Evolutionary conservation across 345 rosid species (phyloP).

Genomic region (Pugionium cornutum): DNA sequence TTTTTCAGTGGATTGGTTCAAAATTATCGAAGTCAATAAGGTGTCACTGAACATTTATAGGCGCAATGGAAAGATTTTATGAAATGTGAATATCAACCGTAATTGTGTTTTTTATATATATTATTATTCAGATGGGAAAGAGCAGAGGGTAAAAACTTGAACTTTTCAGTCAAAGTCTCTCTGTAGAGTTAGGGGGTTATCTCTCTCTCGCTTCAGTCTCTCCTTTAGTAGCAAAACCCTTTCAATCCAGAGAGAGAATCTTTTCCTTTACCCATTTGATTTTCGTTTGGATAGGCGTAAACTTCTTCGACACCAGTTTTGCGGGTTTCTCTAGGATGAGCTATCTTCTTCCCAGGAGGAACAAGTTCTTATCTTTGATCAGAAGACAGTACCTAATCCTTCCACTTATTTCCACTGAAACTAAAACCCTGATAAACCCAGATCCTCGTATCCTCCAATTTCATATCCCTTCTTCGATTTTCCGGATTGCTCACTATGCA

Average conservation of each 20-base stretch:
- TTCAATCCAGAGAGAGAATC: conserved; percentile 10
- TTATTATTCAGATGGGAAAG: neutral
- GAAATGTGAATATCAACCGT: neutral
- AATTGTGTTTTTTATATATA: neutral
- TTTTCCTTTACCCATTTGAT: conserved; percentile 9
- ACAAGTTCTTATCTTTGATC: conserved; percentile 38
- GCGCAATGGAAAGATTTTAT: neutral
- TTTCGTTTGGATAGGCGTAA: conserved; percentile 9
- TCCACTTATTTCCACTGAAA: conserved; percentile 1
- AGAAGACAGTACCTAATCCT: conserved; percentile 23
- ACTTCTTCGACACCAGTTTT: conserved; percentile 3
- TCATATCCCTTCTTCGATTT: conserved; percentile 34
- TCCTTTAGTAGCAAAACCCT: conserved; percentile 20
- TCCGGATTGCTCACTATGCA: conserved; percentile 44
- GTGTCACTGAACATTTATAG: neutral
- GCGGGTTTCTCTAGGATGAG: conserved; percentile 41
- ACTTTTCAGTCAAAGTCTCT: conserved; percentile 3
- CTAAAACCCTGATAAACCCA: conserved; percentile 40
- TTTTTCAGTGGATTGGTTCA: neutral
- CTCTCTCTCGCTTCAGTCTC: conserved; percentile 1
- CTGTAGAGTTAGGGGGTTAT: neutral
- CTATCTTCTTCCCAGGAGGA: conserved; percentile 37
- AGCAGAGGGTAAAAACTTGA: neutral
- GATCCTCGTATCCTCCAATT: conserved; percentile 22
- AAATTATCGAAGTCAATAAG: neutral